Percentiles rank a stretch among this genome's conserved stretches.
Conservation (phyloP, 2,329 filamentous ascomycete genomes). For the Coleophoma cylindrospora region DNA sequence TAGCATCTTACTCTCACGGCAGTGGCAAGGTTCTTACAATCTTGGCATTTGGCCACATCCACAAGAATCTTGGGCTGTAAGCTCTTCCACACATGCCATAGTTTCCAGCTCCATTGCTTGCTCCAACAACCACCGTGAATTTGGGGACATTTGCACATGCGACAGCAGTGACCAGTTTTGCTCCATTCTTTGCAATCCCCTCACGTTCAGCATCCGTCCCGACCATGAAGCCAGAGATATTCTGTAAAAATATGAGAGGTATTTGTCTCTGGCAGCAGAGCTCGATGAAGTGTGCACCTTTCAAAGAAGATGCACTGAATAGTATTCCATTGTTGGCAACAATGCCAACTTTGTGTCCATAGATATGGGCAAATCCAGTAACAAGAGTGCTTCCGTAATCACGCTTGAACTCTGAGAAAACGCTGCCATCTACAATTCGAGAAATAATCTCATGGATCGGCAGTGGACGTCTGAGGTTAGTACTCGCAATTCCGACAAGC, state of each 20-base stretch:
- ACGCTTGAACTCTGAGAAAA: slow-evolving; percentile 92
- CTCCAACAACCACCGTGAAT: slow-evolving; percentile 94
- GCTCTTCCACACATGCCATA: slow-evolving; percentile 98
- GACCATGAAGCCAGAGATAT: slow-evolving; percentile 98
- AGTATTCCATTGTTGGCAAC: slow-evolving; percentile 95
- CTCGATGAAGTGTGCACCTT: slow-evolving; percentile 96
- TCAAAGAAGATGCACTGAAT: slow-evolving; percentile 82
- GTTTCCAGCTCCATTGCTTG: slow-evolving; percentile 89
- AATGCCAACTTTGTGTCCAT: slow-evolving; percentile 87
- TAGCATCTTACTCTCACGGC: background rate
- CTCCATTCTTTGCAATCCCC: slow-evolving; percentile 96
- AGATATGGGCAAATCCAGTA: slow-evolving; percentile 85
- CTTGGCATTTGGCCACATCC: slow-evolving; percentile 97
- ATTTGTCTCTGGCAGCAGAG: slow-evolving; percentile 87
- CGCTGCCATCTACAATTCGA: slow-evolving; percentile 83
- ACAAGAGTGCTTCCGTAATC: slow-evolving; percentile 86
- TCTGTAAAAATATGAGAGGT: slow-evolving; percentile 89
- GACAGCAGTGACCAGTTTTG: slow-evolving; percentile 93
- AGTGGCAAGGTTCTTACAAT: slow-evolving; percentile 35
- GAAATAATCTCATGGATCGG: slow-evolving; percentile 88
- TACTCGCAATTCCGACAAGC: slow-evolving; percentile 82
- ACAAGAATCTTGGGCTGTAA: slow-evolving; percentile 85
- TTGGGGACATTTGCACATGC: slow-evolving; percentile 93
- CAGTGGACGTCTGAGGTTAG: slow-evolving; percentile 81
- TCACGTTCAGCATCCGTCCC: slow-evolving; percentile 87